Conservation (phyloP, 2,329 filamentous ascomycete genomes). For the Dendryphion nanum region DNA sequence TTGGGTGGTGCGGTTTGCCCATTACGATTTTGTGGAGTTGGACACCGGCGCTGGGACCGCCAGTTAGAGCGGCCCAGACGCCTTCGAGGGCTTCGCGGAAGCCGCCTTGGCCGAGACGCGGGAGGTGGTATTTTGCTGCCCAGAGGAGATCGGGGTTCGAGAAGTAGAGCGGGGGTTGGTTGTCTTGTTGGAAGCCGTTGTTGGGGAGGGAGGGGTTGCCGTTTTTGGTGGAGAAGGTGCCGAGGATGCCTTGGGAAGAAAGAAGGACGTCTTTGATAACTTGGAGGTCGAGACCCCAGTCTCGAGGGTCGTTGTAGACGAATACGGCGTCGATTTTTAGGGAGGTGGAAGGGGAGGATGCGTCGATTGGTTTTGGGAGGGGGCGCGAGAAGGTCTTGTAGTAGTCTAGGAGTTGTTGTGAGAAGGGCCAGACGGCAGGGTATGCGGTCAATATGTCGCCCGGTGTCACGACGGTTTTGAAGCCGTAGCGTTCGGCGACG, state of each 20-base stretch:
- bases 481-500: slow-evolving; percentile 64
- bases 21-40: slow-evolving; percentile 65
- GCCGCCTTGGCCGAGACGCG: slow-evolving; percentile 86
- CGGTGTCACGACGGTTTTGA: slow-evolving; percentile 75
- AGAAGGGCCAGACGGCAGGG: slow-evolving; percentile 81
- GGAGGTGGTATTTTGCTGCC: slow-evolving; percentile 80
- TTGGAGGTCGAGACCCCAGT: slow-evolving; percentile 90
- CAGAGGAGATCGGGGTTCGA: slow-evolving; percentile 89
- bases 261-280: slow-evolving; percentile 81
- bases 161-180: slow-evolving; percentile 79
- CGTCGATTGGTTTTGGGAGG: slow-evolving; percentile 53
- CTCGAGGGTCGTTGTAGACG: slow-evolving; percentile 92
- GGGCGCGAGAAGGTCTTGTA: slow-evolving; percentile 60
- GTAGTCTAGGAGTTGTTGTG: slow-evolving; percentile 61
- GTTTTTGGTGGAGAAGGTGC: slow-evolving; percentile 75
- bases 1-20: slow-evolving; percentile 76
- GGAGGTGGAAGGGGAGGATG: slow-evolving; percentile 47
- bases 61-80: slow-evolving; percentile 72
- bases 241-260: slow-evolving; percentile 74
- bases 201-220: slow-evolving; percentile 64
- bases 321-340: slow-evolving; percentile 87
- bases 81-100: slow-evolving; percentile 81
- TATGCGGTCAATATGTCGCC: slow-evolving; percentile 77
- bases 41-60: slow-evolving; percentile 52
- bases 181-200: slow-evolving; percentile 76